Evolutionary conservation across 306 rosid species (phyloP), one percentile per base, ranked within the genome.

Genomic region (Crataegus laevigata): DNA sequence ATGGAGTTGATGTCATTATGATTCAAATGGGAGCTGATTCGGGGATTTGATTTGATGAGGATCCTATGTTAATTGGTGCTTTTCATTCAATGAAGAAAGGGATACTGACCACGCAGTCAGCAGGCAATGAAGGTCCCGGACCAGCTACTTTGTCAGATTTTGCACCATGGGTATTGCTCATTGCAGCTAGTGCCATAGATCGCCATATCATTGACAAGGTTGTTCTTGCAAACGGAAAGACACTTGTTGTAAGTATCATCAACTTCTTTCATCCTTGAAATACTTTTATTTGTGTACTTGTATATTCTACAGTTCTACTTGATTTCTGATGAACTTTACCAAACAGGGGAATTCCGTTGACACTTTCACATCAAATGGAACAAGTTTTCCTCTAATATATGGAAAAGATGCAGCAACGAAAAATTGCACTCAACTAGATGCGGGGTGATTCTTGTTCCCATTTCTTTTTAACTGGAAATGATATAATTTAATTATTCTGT

Each of bases 101-200:
- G 40, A 78, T 88, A 57, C 64, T 85, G 8, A 81, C 86, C 24
- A 62, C 69, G n/a, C 61, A 81, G 8, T 17, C 84, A 12, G 88
- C 86, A 0, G 89, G 89, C 4, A 88, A 88, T 38, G 1, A 3
- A 14, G 89, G 92, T 3, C 85, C 82, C 3, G 1, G 0, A 11
- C 1, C 2, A 7, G 42, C 45, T 26, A 2, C 81, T 0, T 34
- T 71, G 2, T 0, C 18, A 40, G 81, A 84, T 50, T 30, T 81
- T 18, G 86, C 87, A n/a, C 89, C 89, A 1, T 88, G 88, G 89
- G 3, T 85, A 8, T 42, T 88, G 15, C 11, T 78, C 6, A 87
- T 81, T 3, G 88, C 81, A 50, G 88, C 92, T 30, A 85, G 89
- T 22, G 80, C 57, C 54, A 87, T 28, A 6, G 87, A 87, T 22